Percentiles rank a stretch among this genome's conserved stretches.
Evolutionary conservation across 192 early-diverging fungal species (phyloP).

Genomic region (Coemansia sp.): DNA sequence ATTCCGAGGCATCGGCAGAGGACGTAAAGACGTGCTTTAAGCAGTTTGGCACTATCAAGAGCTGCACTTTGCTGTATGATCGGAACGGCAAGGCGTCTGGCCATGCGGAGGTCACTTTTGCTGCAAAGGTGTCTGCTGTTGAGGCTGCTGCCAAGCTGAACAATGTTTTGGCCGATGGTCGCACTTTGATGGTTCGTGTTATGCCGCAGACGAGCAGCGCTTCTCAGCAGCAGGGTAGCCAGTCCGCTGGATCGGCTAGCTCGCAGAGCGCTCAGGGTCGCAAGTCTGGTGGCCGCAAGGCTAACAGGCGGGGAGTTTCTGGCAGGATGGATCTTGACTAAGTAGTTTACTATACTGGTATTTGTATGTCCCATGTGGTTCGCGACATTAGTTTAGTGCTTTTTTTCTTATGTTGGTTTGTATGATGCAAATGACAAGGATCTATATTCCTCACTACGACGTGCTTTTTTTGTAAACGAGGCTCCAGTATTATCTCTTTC

Average conservation of each 20-base stretch:
- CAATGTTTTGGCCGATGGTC: constrained; percentile 48
- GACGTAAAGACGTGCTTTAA: constrained; percentile 53
- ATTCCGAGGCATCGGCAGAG: constrained; percentile 45
- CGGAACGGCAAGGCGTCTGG: constrained; percentile 42
- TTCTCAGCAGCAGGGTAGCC: not conserved
- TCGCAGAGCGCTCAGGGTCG: not conserved
- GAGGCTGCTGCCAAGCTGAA: constrained; percentile 43
- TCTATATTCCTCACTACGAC: not conserved
- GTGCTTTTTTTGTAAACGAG: not conserved
- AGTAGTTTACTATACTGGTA: too few species aligned
- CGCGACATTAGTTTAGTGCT: too few species aligned
- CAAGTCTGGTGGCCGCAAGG: constrained; percentile 5
- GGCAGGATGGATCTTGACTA: constrained; percentile 45
- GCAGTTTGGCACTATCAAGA: constrained; percentile 47
- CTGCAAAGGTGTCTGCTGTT: constrained; percentile 30
- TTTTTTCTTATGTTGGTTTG: not conserved
- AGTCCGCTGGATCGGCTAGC: constrained; percentile 7
- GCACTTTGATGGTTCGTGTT: constrained; percentile 28
- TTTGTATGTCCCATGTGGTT: too few species aligned
- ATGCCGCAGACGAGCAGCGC: constrained; percentile 4
- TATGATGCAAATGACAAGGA: not conserved
- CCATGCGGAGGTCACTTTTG: constrained; percentile 45
- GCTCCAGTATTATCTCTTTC: too few species aligned
- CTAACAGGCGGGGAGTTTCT: constrained; percentile 9
- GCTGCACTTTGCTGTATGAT: constrained; percentile 47